Evolutionary conservation across 2,329 filamentous ascomycete species (phyloP).

Genomic region (Knufia fluminis): DNA sequence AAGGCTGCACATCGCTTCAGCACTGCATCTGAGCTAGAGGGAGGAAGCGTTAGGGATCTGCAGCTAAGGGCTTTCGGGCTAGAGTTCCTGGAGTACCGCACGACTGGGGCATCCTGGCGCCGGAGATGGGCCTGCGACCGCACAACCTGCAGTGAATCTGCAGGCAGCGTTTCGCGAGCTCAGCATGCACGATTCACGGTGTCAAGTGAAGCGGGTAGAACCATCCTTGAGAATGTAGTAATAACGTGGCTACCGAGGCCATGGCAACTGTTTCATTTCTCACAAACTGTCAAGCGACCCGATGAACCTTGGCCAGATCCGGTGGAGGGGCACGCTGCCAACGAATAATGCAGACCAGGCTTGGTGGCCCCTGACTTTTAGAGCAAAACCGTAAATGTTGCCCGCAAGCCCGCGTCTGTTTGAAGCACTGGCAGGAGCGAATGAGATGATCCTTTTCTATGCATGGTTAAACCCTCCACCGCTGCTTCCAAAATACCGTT

Average conservation of each 20-base stretch:
- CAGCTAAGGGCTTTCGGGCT: neutral
- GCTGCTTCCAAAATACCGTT: neutral
- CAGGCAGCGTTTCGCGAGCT: no score
- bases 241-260: no score
- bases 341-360: neutral
- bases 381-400: neutral
- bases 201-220: no score
- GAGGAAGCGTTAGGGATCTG: neutral
- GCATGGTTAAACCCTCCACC: neutral
- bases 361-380: neutral
- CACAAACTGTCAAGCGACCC: no score
- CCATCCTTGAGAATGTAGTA: no score
- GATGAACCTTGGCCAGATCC: neutral
- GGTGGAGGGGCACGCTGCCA: neutral
- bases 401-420: neutral
- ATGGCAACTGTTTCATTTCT: no score
- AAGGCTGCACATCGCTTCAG: neutral
- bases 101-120: neutral
- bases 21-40: neutral
- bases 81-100: neutral
- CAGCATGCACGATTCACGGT: no score
- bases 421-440: neutral
- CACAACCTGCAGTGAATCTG: neutral
- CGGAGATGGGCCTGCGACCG: neutral
- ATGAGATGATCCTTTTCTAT: neutral